Conservation (phyloP, 495 filamentous ascomycete genomes). For the Xylaria nigripes region DNA sequence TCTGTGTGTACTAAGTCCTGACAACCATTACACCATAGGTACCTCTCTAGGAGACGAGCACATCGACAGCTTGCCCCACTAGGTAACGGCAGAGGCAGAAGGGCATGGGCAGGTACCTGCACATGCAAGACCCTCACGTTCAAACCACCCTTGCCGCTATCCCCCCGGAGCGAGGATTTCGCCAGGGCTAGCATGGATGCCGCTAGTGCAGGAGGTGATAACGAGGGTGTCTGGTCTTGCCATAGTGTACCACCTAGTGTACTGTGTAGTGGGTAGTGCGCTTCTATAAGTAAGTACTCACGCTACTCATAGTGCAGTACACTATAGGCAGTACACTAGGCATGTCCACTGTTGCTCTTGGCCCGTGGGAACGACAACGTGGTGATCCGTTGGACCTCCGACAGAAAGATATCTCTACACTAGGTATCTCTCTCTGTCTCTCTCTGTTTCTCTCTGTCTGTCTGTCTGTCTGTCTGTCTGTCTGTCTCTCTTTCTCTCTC, state of each 20-base stretch:
- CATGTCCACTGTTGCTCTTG: not conserved
- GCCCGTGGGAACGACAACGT: slow-evolving; percentile 7
- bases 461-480: not conserved
- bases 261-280: too few species aligned
- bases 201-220: slow-evolving; percentile 11
- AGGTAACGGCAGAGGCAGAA: slow-evolving; percentile 8
- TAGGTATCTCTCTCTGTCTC: too few species aligned
- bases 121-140: slow-evolving; percentile 12
- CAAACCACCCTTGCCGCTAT: not conserved
- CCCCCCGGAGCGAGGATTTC: slow-evolving; percentile 5
- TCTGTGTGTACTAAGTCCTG: not conserved
- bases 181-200: slow-evolving; percentile 8
- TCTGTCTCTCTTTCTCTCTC: not conserved
- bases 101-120: slow-evolving; percentile 2
- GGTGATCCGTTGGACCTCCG: not conserved
- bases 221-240: slow-evolving; percentile 7
- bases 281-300: too few species aligned
- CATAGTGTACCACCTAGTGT: not conserved
- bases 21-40: slow-evolving; percentile 4
- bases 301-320: not conserved
- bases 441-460: too few species aligned
- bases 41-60: slow-evolving; percentile 11
- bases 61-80: slow-evolving; percentile 9
- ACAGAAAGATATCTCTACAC: not conserved
- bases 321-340: not conserved